A percentile compares a stretch with the other conserved stretches of the same genome.
These are phyloP conservation scores for Scalesia atractyloides DNA, from an alignment of 129 eudicot species.

Conservation along the genomic window DNA sequence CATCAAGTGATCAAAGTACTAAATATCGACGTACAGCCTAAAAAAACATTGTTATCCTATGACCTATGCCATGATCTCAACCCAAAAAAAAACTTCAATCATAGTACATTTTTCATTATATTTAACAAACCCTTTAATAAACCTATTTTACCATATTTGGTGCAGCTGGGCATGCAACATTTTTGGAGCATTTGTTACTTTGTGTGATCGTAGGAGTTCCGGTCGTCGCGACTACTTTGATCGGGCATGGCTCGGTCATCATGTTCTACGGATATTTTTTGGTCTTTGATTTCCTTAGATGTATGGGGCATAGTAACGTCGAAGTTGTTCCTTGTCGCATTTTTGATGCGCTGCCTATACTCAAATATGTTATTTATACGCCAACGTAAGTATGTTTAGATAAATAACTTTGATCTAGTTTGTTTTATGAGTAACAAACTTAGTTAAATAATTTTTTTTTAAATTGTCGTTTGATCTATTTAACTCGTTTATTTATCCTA, in stretches of 20 bases:
- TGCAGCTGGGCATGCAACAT: constrained; percentile 78
- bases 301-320: constrained; percentile 74
- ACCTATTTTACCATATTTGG: constrained; percentile 19
- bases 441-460: neutral
- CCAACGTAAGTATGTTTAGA: constrained; percentile 65
- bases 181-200: constrained; percentile 74
- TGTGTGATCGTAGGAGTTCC: constrained; percentile 67
- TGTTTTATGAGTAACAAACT: neutral
- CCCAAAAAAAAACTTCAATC: neutral
- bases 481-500: neutral
- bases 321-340: constrained; percentile 57
- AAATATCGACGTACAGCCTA: neutral
- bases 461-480: neutral
- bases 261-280: constrained; percentile 56
- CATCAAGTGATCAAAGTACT: too few relatives aligned
- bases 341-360: constrained; percentile 44
- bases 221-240: constrained; percentile 48
- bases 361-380: constrained; percentile 55
- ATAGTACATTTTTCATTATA: neutral
- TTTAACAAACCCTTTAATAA: neutral
- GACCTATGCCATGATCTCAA: neutral
- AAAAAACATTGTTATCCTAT: neutral
- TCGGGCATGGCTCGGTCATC: constrained; percentile 71
- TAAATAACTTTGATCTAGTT: neutral
- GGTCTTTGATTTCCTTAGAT: constrained; percentile 73